Base-by-base conservation (phyloP, 352 stramenopile species). In the Phytophthora pseudosyringae region DNA sequence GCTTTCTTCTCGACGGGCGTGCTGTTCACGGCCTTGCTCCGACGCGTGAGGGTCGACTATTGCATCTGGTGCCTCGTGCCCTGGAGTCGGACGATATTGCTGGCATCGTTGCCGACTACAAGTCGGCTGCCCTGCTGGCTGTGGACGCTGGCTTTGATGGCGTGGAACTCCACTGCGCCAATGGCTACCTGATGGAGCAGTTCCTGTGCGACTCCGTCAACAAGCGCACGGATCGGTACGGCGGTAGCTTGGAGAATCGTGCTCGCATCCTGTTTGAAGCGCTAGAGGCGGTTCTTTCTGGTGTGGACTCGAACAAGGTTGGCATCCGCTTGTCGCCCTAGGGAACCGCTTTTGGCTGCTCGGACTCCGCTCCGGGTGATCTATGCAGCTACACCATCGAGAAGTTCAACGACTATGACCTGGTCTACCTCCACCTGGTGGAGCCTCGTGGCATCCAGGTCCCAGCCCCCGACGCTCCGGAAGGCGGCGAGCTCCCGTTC, bases 181-280 rank as follows among this genome's bases (percentile, higher is more conserved):
- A 98, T 63, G 93, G 92, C 13, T 98, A 98, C 59, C 69, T 98
- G 33, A 64, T 98, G 51, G 90, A 98, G 67, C 76, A 95, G 61
- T 97, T 97, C 67, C 62, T 98, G 15, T 73, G 91, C 50, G 74
- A 79, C 38, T 70, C 52, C 21, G 69, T 68, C 28, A 98, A 98
- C 71, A 67, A 71, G 15, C 83, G 87, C 47, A 91, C 75, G 11
- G 67, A 75, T 44, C 64, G 54, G 50, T 73, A 73, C 55, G 90
- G 89, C 13, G 89, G 90, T 25, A 80, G 64, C 33, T 57, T 86
- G 5, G 86, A 96, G 51, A 96, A 96, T 67, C 84, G 90, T 21
- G 62, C 73, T 28, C 74, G 79, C 5, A 81, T 97, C 21, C 62
- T 95, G 36, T 75, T 78, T 15, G 80, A 95, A 64, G 64, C 76